These are phyloP conservation scores for Rhododendron griersonianum DNA, from an alignment of 148 eudicot genomes.

Conservation along the genomic window DNA sequence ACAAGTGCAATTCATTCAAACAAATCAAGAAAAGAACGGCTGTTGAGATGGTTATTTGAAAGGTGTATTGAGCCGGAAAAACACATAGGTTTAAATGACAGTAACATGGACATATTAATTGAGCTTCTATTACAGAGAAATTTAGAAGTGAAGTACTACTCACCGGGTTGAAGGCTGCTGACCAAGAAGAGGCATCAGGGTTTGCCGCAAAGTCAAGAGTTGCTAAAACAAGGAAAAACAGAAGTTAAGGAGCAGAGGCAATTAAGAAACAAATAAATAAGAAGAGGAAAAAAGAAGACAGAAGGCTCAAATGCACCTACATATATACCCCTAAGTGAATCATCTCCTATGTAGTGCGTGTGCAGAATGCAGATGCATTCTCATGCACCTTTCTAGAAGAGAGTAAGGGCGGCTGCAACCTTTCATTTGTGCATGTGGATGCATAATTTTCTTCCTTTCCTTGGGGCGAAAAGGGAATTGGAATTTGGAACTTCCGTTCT, in stretches of 20 bases:
- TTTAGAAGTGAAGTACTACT: background rate
- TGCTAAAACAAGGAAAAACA: slow-evolving; percentile 22
- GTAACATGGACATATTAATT: background rate
- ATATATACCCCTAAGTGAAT: background rate
- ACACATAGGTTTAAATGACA: background rate
- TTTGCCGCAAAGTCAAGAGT: slow-evolving; percentile 30
- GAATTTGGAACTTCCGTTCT: background rate
- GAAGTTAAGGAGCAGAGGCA: background rate
- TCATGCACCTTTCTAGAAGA: background rate
- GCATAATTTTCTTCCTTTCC: background rate
- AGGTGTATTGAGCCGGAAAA: background rate
- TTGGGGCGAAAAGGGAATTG: background rate
- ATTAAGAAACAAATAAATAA: background rate
- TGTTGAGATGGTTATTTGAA: background rate
- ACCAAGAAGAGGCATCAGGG: slow-evolving; percentile 29
- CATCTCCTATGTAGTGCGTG: background rate
- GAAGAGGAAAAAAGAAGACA: background rate
- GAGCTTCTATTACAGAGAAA: background rate
- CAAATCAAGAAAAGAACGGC: slow-evolving; percentile 6
- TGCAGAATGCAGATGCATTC: background rate
- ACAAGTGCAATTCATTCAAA: background rate
- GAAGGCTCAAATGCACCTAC: background rate
- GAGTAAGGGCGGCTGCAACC: background rate
- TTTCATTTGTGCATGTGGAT: background rate
- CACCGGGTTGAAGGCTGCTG: slow-evolving; percentile 29